Percentiles rank a stretch among this genome's conserved stretches.
Conservation (phyloP, 78 protist species). For the Ministeria vibrans region DNA sequence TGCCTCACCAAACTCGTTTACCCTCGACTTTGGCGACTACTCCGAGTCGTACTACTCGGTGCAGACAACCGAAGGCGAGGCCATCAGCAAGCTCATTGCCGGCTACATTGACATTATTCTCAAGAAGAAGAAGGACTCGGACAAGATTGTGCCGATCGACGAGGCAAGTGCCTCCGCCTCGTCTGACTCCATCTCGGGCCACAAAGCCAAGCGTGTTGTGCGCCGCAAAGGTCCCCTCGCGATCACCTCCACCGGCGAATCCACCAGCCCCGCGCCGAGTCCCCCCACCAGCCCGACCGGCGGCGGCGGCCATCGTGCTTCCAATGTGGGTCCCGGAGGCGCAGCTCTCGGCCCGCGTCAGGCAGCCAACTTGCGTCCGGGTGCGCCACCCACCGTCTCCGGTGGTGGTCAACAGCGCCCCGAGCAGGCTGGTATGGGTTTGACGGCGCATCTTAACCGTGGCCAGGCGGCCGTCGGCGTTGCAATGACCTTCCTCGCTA, state of each 20-base stretch:
- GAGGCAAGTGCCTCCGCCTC: too few species aligned
- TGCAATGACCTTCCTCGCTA: not conserved
- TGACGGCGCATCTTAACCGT: not conserved
- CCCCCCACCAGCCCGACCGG: too few species aligned
- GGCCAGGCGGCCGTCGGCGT: constrained; percentile 14
- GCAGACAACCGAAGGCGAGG: constrained; percentile 73
- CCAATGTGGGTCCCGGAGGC: not conserved
- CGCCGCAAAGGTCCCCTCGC: not conserved
- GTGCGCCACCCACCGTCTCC: too few species aligned
- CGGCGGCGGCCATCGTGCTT: too few species aligned
- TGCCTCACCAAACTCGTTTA: constrained; percentile 66
- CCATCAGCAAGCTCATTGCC: constrained; percentile 56
- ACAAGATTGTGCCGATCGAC: not conserved
- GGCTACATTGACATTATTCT: constrained; percentile 75
- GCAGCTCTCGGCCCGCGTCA: not conserved
- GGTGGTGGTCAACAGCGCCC: too few species aligned
- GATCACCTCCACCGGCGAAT: not conserved
- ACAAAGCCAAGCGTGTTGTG: not conserved
- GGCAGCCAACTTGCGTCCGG: too few species aligned
- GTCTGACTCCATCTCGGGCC: too few species aligned
- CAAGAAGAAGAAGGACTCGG: constrained; percentile 57
- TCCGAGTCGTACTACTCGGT: constrained; percentile 48
- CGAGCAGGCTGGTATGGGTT: too few species aligned
- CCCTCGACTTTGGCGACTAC: constrained; percentile 79
- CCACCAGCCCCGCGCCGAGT: not conserved